Base-by-base conservation (phyloP, 176 grass and related monocot species). In the Avena atlantica region DNA sequence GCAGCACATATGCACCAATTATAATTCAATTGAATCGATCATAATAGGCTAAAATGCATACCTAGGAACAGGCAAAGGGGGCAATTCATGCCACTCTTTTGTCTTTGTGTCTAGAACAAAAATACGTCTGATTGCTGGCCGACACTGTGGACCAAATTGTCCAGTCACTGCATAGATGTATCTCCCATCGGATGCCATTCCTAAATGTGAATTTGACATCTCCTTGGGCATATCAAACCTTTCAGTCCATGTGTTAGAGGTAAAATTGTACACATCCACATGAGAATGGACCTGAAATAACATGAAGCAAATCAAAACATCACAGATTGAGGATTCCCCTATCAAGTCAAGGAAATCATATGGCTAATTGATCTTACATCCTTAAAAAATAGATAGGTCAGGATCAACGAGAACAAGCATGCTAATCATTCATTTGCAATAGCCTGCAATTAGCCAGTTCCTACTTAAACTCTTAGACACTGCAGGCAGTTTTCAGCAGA, bases 171-270 rank as follows among this genome's bases (percentile, higher is more conserved):
- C 96, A 78, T 98, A 98, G 15, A 98, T 91, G 48, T 94, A 98
- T 70, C 93, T 89, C 40, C 93, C 96, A 92, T 98, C 93, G 19
- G 93, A 88, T 2, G 58, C 86, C 89, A 95, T 93, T 76, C 95
- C 95, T 59, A 95, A 83, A 85, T 98, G 93, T 7, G 93, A 95
- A 87, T 98, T 80, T 8, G 95, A 93, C 93, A 98, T 95, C 86
- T 92, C 84, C 78, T 87, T 90, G 12, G 95, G 95, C 83, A 90
- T 98, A 80, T 87, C 83, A 91, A 98, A 98, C 85, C 78, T 93
- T 56, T 76, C 68, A 20, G 45, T 53, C 93, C 95, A 98, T 81
- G 85, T 88, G 77, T 95, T 95, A 42, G 85, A 83, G 15, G 91
- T 92, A 67, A 98, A 93, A 85, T 92, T 93, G 64, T 92, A 98